phyloP scores from a whole-genome alignment of 1,284 basidiomycete species.

The Pterulicium gracile region DNA sequence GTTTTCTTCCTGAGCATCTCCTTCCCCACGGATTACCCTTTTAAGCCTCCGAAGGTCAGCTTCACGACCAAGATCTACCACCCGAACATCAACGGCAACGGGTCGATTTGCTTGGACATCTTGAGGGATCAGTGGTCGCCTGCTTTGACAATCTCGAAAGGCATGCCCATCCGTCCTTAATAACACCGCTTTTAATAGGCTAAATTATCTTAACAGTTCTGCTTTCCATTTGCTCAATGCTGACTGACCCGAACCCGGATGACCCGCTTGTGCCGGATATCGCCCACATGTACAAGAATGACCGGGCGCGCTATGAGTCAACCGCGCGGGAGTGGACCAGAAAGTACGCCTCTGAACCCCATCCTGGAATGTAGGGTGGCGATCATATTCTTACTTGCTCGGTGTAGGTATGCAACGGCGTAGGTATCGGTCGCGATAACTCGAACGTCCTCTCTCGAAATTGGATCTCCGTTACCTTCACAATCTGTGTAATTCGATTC shows the following conservation, averaged over 20 bases:
- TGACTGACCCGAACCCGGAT: conserved; percentile 95
- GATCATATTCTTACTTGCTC: conserved; percentile 13
- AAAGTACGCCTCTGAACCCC: conserved; percentile 54
- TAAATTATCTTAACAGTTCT: conserved; percentile 43
- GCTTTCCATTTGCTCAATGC: conserved; percentile 92
- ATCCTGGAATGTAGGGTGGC: conserved; percentile 26
- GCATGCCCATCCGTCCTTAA: conserved; percentile 29
- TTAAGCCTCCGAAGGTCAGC: conserved; percentile 99
- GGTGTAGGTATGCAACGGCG: no score
- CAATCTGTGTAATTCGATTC: no score
- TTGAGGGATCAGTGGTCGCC: conserved; percentile 97
- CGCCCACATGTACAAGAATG: conserved; percentile 92
- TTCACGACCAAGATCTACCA: conserved; percentile 98
- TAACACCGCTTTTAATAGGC: conserved; percentile 3
- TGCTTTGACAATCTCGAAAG: conserved; percentile 97
- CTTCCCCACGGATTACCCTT: conserved; percentile 94
- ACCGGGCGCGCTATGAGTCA: conserved; percentile 86
- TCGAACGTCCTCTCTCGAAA: not conserved
- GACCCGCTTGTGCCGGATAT: conserved; percentile 78
- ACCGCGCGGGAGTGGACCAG: conserved; percentile 96
- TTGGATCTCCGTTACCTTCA: no score
- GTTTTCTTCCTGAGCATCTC: conserved; percentile 94
- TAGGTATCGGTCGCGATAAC: not conserved
- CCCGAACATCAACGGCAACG: conserved; percentile 96
- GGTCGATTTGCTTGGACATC: conserved; percentile 97